These are phyloP conservation scores for Eutrema heterophyllum DNA, from an alignment of 345 rosid genomes.

Conservation along the genomic window DNA sequence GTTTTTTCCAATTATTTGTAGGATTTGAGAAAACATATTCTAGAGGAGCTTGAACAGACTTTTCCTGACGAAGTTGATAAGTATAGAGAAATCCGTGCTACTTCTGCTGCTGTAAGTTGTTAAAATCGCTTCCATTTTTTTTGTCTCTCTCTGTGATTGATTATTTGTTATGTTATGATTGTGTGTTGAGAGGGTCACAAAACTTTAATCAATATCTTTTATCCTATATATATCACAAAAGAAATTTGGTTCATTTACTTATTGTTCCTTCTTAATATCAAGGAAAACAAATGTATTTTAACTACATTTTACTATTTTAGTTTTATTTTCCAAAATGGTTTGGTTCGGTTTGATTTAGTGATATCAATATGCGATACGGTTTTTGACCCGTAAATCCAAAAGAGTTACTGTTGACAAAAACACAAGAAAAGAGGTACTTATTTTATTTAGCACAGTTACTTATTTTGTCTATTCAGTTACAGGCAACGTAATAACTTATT, in stretches of 20 bases:
- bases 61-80: slow-evolving; percentile 90
- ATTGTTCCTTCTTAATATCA: too few species aligned
- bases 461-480: not conserved
- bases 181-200: too few species aligned
- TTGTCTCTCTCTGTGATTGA: not conserved
- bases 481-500: not conserved
- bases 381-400: not conserved
- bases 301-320: too few species aligned
- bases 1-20: not conserved
- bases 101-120: slow-evolving; percentile 83
- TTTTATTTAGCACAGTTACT: not conserved
- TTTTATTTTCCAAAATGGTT: too few species aligned
- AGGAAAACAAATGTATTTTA: too few species aligned
- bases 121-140: not conserved
- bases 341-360: too few species aligned
- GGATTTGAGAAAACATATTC: slow-evolving; percentile 74
- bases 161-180: too few species aligned
- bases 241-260: too few species aligned
- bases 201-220: too few species aligned
- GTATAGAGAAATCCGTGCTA: slow-evolving; percentile 82
- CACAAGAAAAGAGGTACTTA: not conserved
- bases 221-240: too few species aligned
- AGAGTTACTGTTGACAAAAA: not conserved
- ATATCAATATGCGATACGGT: too few species aligned
- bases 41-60: slow-evolving; percentile 82